Percentiles rank a stretch among this genome's conserved stretches.
phyloP scores from a whole-genome alignment of 2,329 filamentous ascomycete genomes.

The Aureobasidium vineae region DNA sequence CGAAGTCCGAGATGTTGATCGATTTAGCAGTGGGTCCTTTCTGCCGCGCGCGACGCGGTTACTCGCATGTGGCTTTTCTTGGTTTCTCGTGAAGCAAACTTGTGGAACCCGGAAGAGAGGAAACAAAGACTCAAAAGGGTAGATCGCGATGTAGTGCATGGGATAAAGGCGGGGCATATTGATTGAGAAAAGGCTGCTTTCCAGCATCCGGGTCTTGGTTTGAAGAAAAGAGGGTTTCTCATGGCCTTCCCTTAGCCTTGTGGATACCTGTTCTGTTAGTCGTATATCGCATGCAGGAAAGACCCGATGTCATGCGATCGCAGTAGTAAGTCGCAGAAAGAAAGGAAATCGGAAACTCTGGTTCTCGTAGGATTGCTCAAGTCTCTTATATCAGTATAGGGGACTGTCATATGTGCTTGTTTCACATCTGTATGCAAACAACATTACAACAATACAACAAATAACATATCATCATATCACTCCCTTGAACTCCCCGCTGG shows the following conservation, averaged over 20 bases:
- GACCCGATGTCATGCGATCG: neutral
- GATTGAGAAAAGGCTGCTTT: neutral
- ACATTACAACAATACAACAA: neutral
- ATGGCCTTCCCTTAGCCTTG: neutral
- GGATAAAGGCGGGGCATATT: slow-evolving; percentile 1
- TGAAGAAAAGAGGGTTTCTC: neutral
- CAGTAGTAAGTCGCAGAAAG: neutral
- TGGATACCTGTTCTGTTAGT: slow-evolving; percentile 1
- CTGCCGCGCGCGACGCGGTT: slow-evolving; percentile 18
- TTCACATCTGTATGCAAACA: slow-evolving; percentile 21
- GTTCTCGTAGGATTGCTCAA: neutral
- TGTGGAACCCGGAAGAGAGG: neutral
- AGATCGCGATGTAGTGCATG: slow-evolving; percentile 15
- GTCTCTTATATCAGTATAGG: neutral
- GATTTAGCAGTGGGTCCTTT: neutral
- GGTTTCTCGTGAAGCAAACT: neutral
- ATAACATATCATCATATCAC: neutral
- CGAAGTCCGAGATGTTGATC: neutral
- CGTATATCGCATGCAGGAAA: neutral
- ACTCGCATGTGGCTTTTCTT: slow-evolving; percentile 6
- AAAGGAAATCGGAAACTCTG: neutral
- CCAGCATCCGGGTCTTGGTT: slow-evolving; percentile 10
- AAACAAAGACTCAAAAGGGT: neutral
- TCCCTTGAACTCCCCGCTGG: neutral
- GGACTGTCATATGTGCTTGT: neutral